A percentile compares a stretch with the other conserved stretches of the same genome.
Conservation (phyloP, 208 protist genomes). For the Trypanosoma melophagium region DNA sequence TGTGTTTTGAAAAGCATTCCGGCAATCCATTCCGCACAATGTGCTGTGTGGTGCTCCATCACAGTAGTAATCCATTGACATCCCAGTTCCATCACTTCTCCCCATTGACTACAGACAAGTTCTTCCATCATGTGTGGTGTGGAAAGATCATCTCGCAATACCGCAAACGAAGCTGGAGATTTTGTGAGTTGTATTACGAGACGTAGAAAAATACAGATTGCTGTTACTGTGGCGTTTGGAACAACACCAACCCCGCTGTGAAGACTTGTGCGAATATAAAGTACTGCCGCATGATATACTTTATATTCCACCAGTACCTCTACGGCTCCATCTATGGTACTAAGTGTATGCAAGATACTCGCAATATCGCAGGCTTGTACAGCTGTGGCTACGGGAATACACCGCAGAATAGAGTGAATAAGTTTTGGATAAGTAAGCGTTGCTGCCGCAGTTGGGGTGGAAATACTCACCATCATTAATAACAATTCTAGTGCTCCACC, state of each 20-base stretch:
- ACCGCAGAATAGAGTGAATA: conserved; percentile 23
- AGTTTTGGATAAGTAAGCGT: conserved; percentile 22
- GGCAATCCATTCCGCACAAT: conserved; percentile 9
- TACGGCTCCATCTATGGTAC: conserved; percentile 22
- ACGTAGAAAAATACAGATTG: conserved; percentile 28
- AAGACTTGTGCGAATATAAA: conserved; percentile 14
- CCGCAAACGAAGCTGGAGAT: conserved; percentile 28
- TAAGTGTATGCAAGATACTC: conserved; percentile 19
- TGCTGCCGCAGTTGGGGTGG: conserved; percentile 14
- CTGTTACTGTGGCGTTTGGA: conserved; percentile 24
- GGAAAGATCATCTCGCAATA: conserved; percentile 19
- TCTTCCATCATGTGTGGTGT: conserved; percentile 25
- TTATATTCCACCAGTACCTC: conserved; percentile 43
- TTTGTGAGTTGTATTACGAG: conserved; percentile 30
- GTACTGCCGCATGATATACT: conserved; percentile 29
- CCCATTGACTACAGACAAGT: conserved; percentile 39
- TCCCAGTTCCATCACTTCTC: conserved; percentile 38
- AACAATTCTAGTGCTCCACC: conserved; percentile 29
- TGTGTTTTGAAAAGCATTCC: conserved; percentile 34
- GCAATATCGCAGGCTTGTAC: conserved; percentile 10
- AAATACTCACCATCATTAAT: conserved; percentile 25
- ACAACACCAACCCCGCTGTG: background rate
- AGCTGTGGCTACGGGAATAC: conserved; percentile 20
- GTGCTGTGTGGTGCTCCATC: background rate
- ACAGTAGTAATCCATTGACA: conserved; percentile 29